Percentiles rank a stretch among this genome's conserved stretches.
Conservation (phyloP, 768 basidiomycete genomes). For the Coprinopsis cinerea region DNA sequence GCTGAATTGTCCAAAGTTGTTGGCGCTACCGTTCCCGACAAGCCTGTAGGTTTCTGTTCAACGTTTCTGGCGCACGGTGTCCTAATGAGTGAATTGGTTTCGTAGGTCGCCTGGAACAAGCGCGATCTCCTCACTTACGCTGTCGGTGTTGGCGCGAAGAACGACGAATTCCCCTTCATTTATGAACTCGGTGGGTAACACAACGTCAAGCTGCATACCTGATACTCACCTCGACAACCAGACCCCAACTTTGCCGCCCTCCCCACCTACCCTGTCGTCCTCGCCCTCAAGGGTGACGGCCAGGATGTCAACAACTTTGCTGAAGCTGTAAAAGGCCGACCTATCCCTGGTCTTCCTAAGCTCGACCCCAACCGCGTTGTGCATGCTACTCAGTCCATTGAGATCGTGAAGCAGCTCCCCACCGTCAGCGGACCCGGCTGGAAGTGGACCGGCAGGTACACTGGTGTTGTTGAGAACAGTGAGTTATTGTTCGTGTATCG, state of each 20-base stretch:
- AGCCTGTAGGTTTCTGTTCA: constrained; percentile 39
- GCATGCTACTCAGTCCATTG: constrained; percentile 74
- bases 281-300: constrained; percentile 63
- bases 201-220: not conserved
- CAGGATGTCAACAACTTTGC: constrained; percentile 69
- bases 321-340: constrained; percentile 35
- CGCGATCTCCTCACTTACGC: constrained; percentile 79
- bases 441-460: constrained; percentile 61
- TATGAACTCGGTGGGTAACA: constrained; percentile 55
- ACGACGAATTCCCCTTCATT: constrained; percentile 59
- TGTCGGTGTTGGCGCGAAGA: constrained; percentile 76
- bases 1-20: constrained; percentile 61
- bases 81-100: no score
- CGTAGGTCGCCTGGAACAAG: constrained; percentile 83
- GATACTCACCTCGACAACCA: constrained; percentile 5
- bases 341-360: constrained; percentile 62
- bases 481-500: constrained; percentile 18
- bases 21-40: constrained; percentile 46
- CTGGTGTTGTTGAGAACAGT: constrained; percentile 82
- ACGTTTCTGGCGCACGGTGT: not conserved
- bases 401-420: constrained; percentile 75
- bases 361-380: constrained; percentile 69
- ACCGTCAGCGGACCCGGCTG: constrained; percentile 72
- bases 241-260: constrained; percentile 58
- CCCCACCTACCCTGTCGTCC: constrained; percentile 82